phyloP scores from a whole-genome alignment of 257 asterid species.

The Nicotiana paniculata region DNA sequence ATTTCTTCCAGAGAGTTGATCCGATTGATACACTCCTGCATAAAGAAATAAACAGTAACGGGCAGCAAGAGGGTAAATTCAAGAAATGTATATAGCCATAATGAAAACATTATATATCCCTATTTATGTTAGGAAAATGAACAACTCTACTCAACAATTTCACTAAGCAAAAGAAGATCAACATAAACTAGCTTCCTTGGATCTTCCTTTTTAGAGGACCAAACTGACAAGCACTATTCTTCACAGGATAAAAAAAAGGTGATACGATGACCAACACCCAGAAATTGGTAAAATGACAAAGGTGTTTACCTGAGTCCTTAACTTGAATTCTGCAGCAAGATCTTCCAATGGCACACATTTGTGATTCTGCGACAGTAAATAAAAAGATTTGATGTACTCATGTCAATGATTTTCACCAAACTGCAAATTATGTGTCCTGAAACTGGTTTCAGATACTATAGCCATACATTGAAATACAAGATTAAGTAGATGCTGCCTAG shows the following conservation, averaged over 20 bases:
- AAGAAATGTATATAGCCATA: not conserved
- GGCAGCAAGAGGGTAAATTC: not conserved
- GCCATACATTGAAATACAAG: not conserved
- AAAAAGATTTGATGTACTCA: not conserved
- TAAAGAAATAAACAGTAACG: not conserved
- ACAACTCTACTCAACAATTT: not conserved
- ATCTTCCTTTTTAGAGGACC: not conserved
- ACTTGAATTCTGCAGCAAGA: slow-evolving; percentile 94
- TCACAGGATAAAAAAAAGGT: not conserved
- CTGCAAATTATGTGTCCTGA: not conserved
- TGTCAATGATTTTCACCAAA: not conserved
- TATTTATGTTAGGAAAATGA: not conserved
- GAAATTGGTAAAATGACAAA: not conserved
- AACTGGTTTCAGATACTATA: no score
- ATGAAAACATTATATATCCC: not conserved
- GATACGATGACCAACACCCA: not conserved
- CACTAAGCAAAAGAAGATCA: not conserved
- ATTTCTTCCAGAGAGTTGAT: slow-evolving; percentile 69
- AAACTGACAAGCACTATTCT: not conserved
- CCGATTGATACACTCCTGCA: slow-evolving; percentile 94
- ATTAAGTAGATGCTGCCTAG: not conserved
- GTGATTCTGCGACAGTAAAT: slow-evolving; percentile 56
- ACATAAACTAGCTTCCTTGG: not conserved
- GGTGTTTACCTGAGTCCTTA: slow-evolving; percentile 79
- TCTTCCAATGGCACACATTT: slow-evolving; percentile 96